A percentile compares a stretch with the other conserved stretches of the same genome.
These are phyloP conservation scores for Sanghuangporus baumii DNA, from an alignment of 1,284 basidiomycete genomes.

Conservation along the genomic window DNA sequence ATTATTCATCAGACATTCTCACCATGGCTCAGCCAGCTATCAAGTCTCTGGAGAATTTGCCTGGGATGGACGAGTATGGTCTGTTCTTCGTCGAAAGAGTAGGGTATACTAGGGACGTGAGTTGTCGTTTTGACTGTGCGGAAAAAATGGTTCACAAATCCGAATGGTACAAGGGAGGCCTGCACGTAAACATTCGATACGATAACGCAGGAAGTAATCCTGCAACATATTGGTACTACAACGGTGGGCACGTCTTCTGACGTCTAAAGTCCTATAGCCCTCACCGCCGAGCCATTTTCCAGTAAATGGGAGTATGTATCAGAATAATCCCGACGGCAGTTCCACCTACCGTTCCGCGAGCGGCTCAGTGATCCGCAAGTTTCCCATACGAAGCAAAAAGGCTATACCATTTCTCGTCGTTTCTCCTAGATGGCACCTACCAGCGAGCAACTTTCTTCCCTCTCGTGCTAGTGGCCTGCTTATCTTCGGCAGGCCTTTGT, in stretches of 20 bases:
- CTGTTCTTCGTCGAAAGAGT: neutral
- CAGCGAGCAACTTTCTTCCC: neutral
- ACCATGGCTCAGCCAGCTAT: neutral
- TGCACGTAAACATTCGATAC: slow-evolving; percentile 1
- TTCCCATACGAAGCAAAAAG: neutral
- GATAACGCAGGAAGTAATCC: neutral
- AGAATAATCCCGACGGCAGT: slow-evolving; percentile 10
- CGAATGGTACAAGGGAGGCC: neutral
- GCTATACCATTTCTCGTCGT: neutral
- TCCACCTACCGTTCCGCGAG: neutral
- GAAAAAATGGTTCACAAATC: neutral
- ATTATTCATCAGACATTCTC: neutral
- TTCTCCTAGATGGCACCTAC: neutral
- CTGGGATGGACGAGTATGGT: slow-evolving; percentile 10
- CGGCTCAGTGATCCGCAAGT: slow-evolving; percentile 1
- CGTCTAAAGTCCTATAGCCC: neutral
- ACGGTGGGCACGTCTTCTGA: neutral
- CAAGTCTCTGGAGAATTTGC: neutral
- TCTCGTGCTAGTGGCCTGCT: neutral
- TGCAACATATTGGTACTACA: slow-evolving; percentile 11
- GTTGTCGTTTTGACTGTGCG: neutral
- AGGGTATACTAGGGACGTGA: neutral
- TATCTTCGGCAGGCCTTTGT: neutral
- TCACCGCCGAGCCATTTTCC: neutral
- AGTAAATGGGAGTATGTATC: slow-evolving; percentile 8